Percentiles rank a stretch among this genome's conserved stretches.
Evolutionary conservation across 1,139 yeast genomes (phyloP).

Genomic region (Yamadazyma sp.): DNA sequence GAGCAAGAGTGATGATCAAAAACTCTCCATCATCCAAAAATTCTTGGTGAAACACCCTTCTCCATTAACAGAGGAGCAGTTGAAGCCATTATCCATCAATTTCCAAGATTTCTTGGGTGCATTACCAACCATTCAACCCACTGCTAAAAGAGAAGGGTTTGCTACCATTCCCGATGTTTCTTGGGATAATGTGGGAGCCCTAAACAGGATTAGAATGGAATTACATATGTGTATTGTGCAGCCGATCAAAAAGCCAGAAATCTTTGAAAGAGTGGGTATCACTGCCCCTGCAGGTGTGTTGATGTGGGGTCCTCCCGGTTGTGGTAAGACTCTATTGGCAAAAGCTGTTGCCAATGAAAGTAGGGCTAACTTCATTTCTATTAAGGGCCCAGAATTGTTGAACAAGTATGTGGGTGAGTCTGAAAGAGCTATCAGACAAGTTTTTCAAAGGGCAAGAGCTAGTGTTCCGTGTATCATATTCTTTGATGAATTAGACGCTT

Average conservation of each 20-base stretch:
- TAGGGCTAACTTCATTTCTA: slow-evolving; percentile 90
- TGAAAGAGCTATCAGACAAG: slow-evolving; percentile 93
- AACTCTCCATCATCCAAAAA: slow-evolving; percentile 66
- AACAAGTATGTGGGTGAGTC: slow-evolving; percentile 97
- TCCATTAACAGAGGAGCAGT: slow-evolving; percentile 72
- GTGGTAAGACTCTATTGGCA: slow-evolving; percentile 94
- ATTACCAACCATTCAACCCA: slow-evolving; percentile 91
- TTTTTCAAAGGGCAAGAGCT: slow-evolving; percentile 90
- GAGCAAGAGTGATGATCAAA: slow-evolving; percentile 35
- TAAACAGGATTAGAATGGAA: slow-evolving; percentile 77
- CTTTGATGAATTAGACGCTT: slow-evolving; percentile 93
- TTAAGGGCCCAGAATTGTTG: slow-evolving; percentile 90
- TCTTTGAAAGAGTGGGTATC: slow-evolving; percentile 88
- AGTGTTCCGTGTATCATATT: slow-evolving; percentile 94
- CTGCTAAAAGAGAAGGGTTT: slow-evolving; percentile 97
- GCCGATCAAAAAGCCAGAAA: slow-evolving; percentile 90
- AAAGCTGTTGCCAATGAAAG: slow-evolving; percentile 98
- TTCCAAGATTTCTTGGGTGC: slow-evolving; percentile 82
- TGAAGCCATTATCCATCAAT: slow-evolving; percentile 71
- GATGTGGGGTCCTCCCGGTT: slow-evolving; percentile 99
- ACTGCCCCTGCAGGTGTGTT: slow-evolving; percentile 96
- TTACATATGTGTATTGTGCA: slow-evolving; percentile 97
- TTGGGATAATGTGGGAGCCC: slow-evolving; percentile 94
- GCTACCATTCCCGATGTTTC: slow-evolving; percentile 98
- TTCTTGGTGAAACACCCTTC: slow-evolving; percentile 76